Percentiles rank a stretch among this genome's conserved stretches.
These are phyloP conservation scores for Echinosphaeria canescens DNA, from an alignment of 2,329 filamentous ascomycete species.

Conservation along the genomic window DNA sequence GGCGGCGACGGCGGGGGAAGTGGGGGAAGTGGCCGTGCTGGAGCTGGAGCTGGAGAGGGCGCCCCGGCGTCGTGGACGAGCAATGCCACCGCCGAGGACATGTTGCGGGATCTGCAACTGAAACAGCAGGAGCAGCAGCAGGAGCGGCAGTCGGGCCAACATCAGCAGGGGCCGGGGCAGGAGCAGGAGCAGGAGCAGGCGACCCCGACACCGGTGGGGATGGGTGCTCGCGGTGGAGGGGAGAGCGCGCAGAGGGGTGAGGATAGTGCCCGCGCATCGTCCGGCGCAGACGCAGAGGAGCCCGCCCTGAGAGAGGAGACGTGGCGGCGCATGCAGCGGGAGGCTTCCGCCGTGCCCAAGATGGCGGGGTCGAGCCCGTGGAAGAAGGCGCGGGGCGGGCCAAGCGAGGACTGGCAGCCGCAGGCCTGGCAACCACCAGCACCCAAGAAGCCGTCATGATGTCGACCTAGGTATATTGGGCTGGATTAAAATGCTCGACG, in stretches of 20 bases:
- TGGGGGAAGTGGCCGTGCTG: too few relatives aligned
- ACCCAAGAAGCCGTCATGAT: constrained; percentile 11
- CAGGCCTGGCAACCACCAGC: constrained; percentile 26
- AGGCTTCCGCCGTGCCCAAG: constrained; percentile 2
- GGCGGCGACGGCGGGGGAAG: constrained; percentile 13
- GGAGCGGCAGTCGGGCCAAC: neutral
- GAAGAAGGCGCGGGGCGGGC: constrained; percentile 28
- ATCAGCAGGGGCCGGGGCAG: neutral
- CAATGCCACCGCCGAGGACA: neutral
- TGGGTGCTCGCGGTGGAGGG: too few relatives aligned
- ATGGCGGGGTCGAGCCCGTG: constrained; percentile 25
- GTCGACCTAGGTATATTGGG: neutral
- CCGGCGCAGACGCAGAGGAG: too few relatives aligned
- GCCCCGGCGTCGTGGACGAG: constrained; percentile 3
- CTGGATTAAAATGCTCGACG: neutral
- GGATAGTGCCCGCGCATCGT: too few relatives aligned
- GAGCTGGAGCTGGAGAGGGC: too few relatives aligned
- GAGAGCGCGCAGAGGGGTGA: too few relatives aligned
- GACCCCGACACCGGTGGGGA: too few relatives aligned
- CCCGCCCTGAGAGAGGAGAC: constrained; percentile 4
- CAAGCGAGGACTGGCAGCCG: constrained; percentile 47
- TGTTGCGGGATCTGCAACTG: constrained; percentile 1
- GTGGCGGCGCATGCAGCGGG: constrained; percentile 4
- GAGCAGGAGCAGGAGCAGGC: constrained; percentile 1
- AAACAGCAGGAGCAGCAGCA: neutral